Evolutionary conservation across 176 grass and related monocot genomes (phyloP).

Genomic region (Carex littledalei): DNA sequence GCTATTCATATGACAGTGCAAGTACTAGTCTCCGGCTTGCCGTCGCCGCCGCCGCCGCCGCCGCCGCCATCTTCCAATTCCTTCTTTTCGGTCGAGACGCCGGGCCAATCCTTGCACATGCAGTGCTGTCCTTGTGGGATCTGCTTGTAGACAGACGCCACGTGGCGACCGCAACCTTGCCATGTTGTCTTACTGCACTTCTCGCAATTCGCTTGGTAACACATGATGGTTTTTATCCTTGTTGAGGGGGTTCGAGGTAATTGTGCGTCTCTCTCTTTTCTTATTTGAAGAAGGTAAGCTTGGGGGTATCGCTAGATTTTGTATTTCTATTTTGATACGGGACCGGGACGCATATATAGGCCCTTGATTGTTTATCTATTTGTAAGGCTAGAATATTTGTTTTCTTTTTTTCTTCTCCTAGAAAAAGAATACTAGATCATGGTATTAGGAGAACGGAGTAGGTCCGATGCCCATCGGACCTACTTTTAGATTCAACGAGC

Average conservation of each 20-base stretch:
- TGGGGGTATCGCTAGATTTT: not conserved
- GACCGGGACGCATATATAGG: not conserved
- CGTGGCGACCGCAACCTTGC: conserved; percentile 74
- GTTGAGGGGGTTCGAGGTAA: not conserved
- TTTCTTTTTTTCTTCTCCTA: not conserved
- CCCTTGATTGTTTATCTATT: not conserved
- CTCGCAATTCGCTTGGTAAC: conserved; percentile 64
- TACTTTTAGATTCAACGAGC: no score
- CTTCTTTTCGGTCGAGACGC: conserved; percentile 17
- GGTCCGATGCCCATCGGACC: no score
- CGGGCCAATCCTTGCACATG: conserved; percentile 74
- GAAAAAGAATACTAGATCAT: not conserved
- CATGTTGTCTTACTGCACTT: conserved; percentile 73
- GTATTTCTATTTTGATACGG: not conserved
- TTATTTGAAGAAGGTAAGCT: not conserved
- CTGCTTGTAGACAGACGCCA: conserved; percentile 58
- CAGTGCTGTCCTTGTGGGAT: conserved; percentile 74
- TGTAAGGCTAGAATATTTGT: not conserved
- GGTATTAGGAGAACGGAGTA: no score
- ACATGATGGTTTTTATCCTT: conserved; percentile 30
- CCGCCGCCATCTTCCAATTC: not conserved
- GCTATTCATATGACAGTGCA: not conserved
- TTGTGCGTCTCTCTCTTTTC: not conserved
- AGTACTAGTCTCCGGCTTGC: not conserved
- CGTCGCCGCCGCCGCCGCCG: not conserved